These are phyloP conservation scores for Aureobasidium sp. DNA, from an alignment of 2,329 filamentous ascomycete genomes.

Conservation along the genomic window DNA sequence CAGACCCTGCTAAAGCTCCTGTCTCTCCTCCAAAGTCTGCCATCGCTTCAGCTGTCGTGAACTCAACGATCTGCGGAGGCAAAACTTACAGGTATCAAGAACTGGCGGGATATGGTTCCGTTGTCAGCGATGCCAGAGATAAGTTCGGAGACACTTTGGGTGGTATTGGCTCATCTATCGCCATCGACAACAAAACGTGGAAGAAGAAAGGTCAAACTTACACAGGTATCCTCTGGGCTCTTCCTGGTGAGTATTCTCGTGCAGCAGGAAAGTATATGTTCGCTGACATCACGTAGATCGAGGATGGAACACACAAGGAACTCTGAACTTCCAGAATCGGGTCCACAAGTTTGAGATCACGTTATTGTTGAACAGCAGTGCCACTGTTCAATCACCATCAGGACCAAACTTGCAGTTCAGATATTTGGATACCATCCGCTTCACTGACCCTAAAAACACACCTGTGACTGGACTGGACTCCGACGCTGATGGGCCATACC, in stretches of 20 bases:
- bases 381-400: constrained; percentile 48
- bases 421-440: constrained; percentile 59
- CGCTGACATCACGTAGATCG: constrained; percentile 40
- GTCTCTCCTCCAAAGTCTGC: neutral
- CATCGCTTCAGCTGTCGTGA: constrained; percentile 27
- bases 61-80: constrained; percentile 51
- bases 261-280: neutral
- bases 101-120: constrained; percentile 59
- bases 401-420: constrained; percentile 54
- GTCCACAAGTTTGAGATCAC: constrained; percentile 61
- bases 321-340: constrained; percentile 59
- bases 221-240: constrained; percentile 53
- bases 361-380: constrained; percentile 47
- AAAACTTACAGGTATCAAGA: constrained; percentile 58
- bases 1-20: no score
- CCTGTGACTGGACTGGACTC: constrained; percentile 60
- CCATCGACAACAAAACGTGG: constrained; percentile 56
- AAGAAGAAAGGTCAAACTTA: constrained; percentile 48
- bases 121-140: constrained; percentile 53
- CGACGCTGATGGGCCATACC: constrained; percentile 44
- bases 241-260: constrained; percentile 38
- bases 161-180: constrained; percentile 58
- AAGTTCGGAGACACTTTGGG: constrained; percentile 64
- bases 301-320: constrained; percentile 69
- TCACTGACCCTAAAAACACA: constrained; percentile 55